Evolutionary conservation across 225 moss, liverwort and hornwort species (phyloP).

Genomic region (Polytrichum commune): DNA sequence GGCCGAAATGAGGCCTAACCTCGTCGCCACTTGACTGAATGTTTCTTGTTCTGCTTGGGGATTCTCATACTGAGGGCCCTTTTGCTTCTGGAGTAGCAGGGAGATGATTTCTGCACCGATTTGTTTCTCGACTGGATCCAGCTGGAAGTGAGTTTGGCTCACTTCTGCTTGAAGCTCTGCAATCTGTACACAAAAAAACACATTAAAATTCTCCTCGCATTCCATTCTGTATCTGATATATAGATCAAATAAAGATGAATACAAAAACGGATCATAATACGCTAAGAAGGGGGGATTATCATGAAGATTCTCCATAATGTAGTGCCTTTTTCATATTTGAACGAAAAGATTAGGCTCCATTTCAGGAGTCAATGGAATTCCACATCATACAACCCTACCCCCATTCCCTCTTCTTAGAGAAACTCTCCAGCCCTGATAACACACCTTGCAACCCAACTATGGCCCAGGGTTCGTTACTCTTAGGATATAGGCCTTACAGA

Average conservation of each 20-base stretch:
- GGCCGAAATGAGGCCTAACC: slow-evolving; percentile 51
- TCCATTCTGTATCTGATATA: not conserved
- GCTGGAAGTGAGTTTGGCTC: slow-evolving; percentile 53
- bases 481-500: not conserved
- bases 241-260: not conserved
- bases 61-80: slow-evolving; percentile 70
- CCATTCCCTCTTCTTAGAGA: no score
- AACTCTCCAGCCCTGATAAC: no score
- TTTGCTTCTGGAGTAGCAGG: slow-evolving; percentile 73
- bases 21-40: slow-evolving; percentile 63
- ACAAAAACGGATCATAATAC: no score
- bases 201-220: not conserved
- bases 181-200: slow-evolving; percentile 30
- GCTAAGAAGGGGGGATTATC: no score
- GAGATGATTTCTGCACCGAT: slow-evolving; percentile 80
- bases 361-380: no score
- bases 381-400: no score
- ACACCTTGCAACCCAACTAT: no score
- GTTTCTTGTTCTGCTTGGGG: slow-evolving; percentile 76
- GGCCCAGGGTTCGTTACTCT: no score
- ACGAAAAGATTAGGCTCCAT: no score
- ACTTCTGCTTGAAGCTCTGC: slow-evolving; percentile 45
- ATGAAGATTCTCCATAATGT: no score
- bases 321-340: not conserved
- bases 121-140: slow-evolving; percentile 70